These are phyloP conservation scores for Podaxis sp. DNA, from an alignment of 768 basidiomycete genomes.

Conservation along the genomic window DNA sequence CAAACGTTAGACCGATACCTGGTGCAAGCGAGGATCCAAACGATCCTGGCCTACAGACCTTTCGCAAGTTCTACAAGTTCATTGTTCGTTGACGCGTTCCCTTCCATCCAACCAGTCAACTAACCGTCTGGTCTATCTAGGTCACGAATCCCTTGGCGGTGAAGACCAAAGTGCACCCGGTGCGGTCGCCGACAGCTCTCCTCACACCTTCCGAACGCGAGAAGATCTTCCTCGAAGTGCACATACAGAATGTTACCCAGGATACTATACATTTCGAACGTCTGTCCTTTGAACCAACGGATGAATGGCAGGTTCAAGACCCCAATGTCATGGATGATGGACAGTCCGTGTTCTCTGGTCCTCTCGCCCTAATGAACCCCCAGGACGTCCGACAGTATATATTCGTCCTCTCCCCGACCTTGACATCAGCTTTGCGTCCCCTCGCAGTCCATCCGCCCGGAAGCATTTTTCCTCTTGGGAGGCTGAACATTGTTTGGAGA, in stretches of 20 bases:
- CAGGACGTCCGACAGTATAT: conserved; percentile 87
- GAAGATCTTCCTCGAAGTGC: conserved; percentile 88
- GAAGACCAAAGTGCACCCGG: conserved; percentile 87
- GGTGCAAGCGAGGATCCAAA: conserved; percentile 47
- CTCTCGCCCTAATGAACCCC: conserved; percentile 73
- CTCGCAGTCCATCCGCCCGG: conserved; percentile 52
- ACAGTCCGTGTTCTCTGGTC: conserved; percentile 50
- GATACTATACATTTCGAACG: conserved; percentile 76
- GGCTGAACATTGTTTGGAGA: conserved; percentile 86
- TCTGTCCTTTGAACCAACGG: conserved; percentile 75
- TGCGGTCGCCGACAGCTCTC: conserved; percentile 70
- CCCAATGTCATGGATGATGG: conserved; percentile 38
- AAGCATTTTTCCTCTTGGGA: conserved; percentile 73
- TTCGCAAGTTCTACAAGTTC: conserved; percentile 92
- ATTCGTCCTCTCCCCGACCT: conserved; percentile 66
- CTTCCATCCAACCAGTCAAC: background rate
- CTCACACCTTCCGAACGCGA: conserved; percentile 65
- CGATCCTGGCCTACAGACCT: conserved; percentile 62
- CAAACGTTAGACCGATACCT: conserved; percentile 48
- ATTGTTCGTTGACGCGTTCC: conserved; percentile 49
- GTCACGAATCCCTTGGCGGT: conserved; percentile 94
- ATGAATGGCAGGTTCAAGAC: conserved; percentile 62
- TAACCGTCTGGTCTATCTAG: conserved; percentile 35
- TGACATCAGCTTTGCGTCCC: conserved; percentile 42
- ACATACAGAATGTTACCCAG: conserved; percentile 85